Conservation (phyloP, 805 yeast genomes). For the Kodamaea kakaduensis region DNA sequence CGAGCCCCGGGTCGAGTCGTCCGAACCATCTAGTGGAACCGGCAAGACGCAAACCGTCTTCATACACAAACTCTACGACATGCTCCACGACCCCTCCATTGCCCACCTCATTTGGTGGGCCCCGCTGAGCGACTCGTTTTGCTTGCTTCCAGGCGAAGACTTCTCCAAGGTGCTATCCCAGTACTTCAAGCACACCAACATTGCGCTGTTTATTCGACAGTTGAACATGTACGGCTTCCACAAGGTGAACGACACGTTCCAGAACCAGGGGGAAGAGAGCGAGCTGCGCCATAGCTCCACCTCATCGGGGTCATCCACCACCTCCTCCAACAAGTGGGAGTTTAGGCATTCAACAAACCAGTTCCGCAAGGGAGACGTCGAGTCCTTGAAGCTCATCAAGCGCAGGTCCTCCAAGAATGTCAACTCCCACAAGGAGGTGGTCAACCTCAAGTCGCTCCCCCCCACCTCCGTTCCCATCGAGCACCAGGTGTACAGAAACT, state of each 20-base stretch:
- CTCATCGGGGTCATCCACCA: conserved; percentile 18
- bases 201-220: conserved; percentile 41
- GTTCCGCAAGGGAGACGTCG: conserved; percentile 79
- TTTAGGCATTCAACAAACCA: conserved; percentile 78
- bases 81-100: conserved; percentile 76
- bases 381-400: conserved; percentile 68
- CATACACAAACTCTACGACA: conserved; percentile 84
- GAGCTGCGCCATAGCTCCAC: conserved; percentile 10
- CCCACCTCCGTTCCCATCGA: conserved; percentile 18
- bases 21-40: conserved; percentile 8
- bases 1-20: conserved; percentile 4
- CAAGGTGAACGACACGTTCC: conserved; percentile 40
- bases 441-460: conserved; percentile 31
- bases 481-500: conserved; percentile 11
- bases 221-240: conserved; percentile 46
- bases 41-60: conserved; percentile 49
- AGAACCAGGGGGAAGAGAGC: conserved; percentile 16
- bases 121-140: conserved; percentile 63
- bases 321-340: conserved; percentile 59
- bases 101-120: conserved; percentile 87
- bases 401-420: conserved; percentile 56
- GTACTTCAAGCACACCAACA: conserved; percentile 48
- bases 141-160: conserved; percentile 80
- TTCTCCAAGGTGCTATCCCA: conserved; percentile 67
- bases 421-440: conserved; percentile 36